These are phyloP conservation scores for Globisporangium perplexum DNA, from an alignment of 352 stramenopile genomes.

Conservation along the genomic window DNA sequence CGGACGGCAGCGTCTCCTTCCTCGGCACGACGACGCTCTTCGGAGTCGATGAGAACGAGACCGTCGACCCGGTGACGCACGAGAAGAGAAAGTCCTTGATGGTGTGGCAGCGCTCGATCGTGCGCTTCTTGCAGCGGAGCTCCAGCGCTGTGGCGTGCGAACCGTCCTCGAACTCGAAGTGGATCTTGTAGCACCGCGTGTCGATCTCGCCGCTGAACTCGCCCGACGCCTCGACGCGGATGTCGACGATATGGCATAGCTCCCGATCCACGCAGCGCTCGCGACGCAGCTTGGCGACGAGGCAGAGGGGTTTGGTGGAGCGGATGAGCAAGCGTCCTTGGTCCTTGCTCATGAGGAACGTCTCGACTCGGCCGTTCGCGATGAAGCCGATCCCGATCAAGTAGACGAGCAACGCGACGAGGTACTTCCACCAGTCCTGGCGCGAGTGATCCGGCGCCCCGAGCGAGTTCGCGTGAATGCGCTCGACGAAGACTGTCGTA, in stretches of 20 bases:
- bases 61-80: constrained; percentile 3
- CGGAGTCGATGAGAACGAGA: background rate
- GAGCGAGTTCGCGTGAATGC: constrained; percentile 29
- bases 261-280: constrained; percentile 40
- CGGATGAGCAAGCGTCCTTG: constrained; percentile 24
- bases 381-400: constrained; percentile 32
- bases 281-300: constrained; percentile 25
- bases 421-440: constrained; percentile 63
- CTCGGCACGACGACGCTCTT: constrained; percentile 3
- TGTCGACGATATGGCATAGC: constrained; percentile 47
- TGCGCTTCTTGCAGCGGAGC: constrained; percentile 53
- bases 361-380: constrained; percentile 52
- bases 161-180: constrained; percentile 70
- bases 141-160: constrained; percentile 46
- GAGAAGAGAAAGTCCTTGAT: constrained; percentile 52
- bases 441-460: constrained; percentile 5
- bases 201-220: constrained; percentile 66
- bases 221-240: constrained; percentile 53
- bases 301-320: constrained; percentile 48
- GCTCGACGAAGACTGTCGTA: constrained; percentile 52
- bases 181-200: constrained; percentile 62
- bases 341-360: constrained; percentile 55
- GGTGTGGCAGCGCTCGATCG: constrained; percentile 36
- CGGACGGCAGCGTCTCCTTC: constrained; percentile 13
- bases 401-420: constrained; percentile 51